Evolutionary conservation across 495 filamentous ascomycete genomes (phyloP).

Genomic region (Lophium mytilinum): DNA sequence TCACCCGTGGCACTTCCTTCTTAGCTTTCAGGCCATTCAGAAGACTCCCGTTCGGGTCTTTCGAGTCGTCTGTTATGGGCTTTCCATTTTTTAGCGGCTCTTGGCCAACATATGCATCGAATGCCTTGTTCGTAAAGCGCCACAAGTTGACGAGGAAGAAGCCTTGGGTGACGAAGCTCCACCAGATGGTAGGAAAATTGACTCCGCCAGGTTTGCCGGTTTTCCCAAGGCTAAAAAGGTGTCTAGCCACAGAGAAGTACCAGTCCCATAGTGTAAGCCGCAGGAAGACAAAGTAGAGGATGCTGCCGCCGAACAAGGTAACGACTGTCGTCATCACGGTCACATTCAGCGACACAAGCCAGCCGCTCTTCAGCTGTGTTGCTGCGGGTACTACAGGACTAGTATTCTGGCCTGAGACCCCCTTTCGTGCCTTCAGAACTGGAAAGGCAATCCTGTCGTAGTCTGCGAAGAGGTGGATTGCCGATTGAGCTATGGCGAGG

Average conservation of each 20-base stretch:
- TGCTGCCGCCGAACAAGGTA: constrained; percentile 1
- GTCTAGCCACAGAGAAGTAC: constrained; percentile 2
- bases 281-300: constrained; percentile 14
- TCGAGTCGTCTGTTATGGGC: constrained; percentile 74
- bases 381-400: neutral
- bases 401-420: constrained; percentile 34
- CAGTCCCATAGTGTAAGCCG: constrained; percentile 12
- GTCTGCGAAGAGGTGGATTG: constrained; percentile 63
- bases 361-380: neutral
- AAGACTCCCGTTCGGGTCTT: constrained; percentile 86
- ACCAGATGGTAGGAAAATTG: constrained; percentile 36
- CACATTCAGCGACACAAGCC: neutral
- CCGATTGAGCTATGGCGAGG: constrained; percentile 60
- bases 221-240: constrained; percentile 29
- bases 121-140: constrained; percentile 66
- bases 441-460: constrained; percentile 61
- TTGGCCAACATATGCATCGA: constrained; percentile 67
- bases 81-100: constrained; percentile 74
- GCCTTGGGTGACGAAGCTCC: constrained; percentile 55
- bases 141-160: constrained; percentile 61
- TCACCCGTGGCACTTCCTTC: constrained; percentile 53
- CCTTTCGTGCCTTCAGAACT: constrained; percentile 33
- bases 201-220: constrained; percentile 45
- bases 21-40: constrained; percentile 73
- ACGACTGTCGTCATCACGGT: neutral